These are phyloP conservation scores for Botrytis paeoniae DNA, from an alignment of 2,329 filamentous ascomycete species.

Conservation along the genomic window DNA sequence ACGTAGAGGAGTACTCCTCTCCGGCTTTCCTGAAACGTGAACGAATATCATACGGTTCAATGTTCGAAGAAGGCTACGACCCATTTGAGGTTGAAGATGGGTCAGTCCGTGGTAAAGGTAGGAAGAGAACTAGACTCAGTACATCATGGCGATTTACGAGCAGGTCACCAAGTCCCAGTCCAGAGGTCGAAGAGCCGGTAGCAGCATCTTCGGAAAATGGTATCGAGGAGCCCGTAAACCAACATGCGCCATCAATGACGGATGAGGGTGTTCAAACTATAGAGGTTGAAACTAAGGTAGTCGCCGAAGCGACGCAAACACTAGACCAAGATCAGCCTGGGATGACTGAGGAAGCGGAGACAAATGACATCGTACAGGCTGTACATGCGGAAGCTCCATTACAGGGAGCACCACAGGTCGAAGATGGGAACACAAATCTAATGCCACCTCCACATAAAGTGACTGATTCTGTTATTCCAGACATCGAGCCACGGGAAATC, in stretches of 20 bases:
- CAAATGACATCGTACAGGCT: background rate
- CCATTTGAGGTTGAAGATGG: conserved; percentile 67
- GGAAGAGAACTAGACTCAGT: conserved; percentile 67
- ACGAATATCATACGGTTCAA: conserved; percentile 64
- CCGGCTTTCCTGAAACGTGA: conserved; percentile 76
- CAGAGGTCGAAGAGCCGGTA: conserved; percentile 37
- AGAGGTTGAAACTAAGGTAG: conserved; percentile 36
- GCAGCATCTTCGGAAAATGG: conserved; percentile 13
- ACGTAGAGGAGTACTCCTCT: conserved; percentile 61
- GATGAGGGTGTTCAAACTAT: conserved; percentile 44
- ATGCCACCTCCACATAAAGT: conserved; percentile 10
- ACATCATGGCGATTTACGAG: conserved; percentile 72
- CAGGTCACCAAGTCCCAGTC: conserved; percentile 64
- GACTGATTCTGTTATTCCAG: background rate
- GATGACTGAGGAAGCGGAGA: background rate
- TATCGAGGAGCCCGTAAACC: conserved; percentile 25
- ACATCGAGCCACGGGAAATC: background rate
- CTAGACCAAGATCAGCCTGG: background rate
- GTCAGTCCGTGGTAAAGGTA: conserved; percentile 55
- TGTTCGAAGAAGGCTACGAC: conserved; percentile 63
- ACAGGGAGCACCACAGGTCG: background rate
- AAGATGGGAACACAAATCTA: background rate
- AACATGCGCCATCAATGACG: conserved; percentile 35
- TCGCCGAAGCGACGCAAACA: conserved; percentile 13
- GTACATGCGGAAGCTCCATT: background rate